Percentiles rank a stretch among this genome's conserved stretches.
phyloP scores from a whole-genome alignment of 2,329 filamentous ascomycete species.

The Cladophialophora chaetospira region DNA sequence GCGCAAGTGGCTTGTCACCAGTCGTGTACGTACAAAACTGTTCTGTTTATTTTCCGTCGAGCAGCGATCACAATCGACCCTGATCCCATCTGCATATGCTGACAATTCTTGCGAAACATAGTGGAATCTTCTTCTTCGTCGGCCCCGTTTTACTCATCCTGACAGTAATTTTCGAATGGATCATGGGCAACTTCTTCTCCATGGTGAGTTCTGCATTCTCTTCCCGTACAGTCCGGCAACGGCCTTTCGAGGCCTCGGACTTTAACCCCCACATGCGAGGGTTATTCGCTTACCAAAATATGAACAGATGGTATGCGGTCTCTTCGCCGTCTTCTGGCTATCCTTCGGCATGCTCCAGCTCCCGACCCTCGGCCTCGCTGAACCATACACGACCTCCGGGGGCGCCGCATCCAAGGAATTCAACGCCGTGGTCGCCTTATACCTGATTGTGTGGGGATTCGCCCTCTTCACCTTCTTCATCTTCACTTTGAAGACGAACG shows the following conservation, averaged over 20 bases:
- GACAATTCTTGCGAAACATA: neutral
- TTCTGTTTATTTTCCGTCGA: no score
- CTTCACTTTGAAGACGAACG: constrained; percentile 32
- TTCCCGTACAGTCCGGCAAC: no score
- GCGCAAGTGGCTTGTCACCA: constrained; percentile 24
- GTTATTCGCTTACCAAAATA: no score
- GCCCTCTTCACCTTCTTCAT: constrained; percentile 32
- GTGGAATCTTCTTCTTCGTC: constrained; percentile 33
- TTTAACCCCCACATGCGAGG: no score
- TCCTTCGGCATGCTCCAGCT: constrained; percentile 31
- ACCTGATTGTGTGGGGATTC: constrained; percentile 33
- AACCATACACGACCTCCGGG: constrained; percentile 24
- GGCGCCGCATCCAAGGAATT: constrained; percentile 26
- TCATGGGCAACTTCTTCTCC: constrained; percentile 33
- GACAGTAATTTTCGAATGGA: constrained; percentile 31
- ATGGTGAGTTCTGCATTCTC: constrained; percentile 16
- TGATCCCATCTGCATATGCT: no score
- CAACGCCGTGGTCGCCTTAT: constrained; percentile 32
- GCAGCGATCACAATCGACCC: no score
- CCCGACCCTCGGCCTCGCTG: constrained; percentile 29
- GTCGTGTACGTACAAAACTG: constrained; percentile 27
- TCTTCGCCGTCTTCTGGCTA: constrained; percentile 32
- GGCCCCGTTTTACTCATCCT: constrained; percentile 31
- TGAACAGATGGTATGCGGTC: constrained; percentile 29
- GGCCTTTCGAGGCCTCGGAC: no score